Percentiles rank a stretch among this genome's conserved stretches.
Conservation (phyloP, 164 flowering plant genomes). For the Nelumbo lutea region DNA sequence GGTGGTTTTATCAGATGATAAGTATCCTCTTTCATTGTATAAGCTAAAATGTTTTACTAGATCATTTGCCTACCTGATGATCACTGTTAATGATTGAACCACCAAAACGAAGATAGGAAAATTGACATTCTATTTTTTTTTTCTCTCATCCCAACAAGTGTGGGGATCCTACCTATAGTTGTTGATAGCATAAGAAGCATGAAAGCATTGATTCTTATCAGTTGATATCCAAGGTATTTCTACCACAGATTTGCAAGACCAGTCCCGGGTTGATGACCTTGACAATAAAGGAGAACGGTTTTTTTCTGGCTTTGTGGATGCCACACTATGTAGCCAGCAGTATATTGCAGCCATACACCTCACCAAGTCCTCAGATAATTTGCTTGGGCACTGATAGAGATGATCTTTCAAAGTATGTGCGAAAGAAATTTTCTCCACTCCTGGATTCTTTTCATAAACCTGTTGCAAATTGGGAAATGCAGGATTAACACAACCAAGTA, state of each 20-base stretch:
- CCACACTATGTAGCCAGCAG: slow-evolving; percentile 49
- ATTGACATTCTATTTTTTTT: not conserved
- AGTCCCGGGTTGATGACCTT: slow-evolving; percentile 46
- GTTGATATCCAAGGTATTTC: slow-evolving; percentile 69
- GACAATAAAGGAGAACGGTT: slow-evolving; percentile 44
- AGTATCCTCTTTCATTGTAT: slow-evolving; percentile 1
- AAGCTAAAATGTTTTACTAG: not conserved
- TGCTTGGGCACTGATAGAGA: slow-evolving; percentile 71
- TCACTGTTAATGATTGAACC: not conserved
- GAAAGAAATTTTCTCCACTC: slow-evolving; percentile 26
- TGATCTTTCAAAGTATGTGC: slow-evolving; percentile 68
- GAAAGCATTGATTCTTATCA: slow-evolving; percentile 51
- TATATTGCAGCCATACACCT: slow-evolving; percentile 77
- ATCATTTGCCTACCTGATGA: not conserved
- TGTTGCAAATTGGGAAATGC: slow-evolving; percentile 12
- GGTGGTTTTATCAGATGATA: not conserved
- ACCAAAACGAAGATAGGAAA: not conserved
- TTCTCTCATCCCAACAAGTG: not conserved
- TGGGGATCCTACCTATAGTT: slow-evolving; percentile 48
- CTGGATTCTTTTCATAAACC: slow-evolving; percentile 33
- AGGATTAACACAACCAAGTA: not conserved
- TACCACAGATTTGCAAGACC: slow-evolving; percentile 47
- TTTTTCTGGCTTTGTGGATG: slow-evolving; percentile 37
- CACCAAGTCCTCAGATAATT: slow-evolving; percentile 79
- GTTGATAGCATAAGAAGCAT: slow-evolving; percentile 67